Conservation (phyloP, 176 grass and related monocot genomes). For the Oropetium thomaeum region DNA sequence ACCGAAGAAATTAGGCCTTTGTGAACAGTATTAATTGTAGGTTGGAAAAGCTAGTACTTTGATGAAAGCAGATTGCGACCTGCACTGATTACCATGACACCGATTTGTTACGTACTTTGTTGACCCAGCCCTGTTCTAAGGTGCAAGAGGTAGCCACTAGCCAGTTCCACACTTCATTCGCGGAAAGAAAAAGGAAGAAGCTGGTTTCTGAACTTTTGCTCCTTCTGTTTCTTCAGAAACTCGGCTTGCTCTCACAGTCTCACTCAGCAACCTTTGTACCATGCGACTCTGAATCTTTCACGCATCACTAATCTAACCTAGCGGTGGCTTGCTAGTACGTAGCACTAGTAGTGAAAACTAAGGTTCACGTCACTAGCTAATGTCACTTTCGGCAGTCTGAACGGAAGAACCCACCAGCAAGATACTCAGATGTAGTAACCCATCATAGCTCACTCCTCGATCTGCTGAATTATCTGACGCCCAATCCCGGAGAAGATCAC, state of each 20-base stretch:
- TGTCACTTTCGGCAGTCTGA: constrained; percentile 1
- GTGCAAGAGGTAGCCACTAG: neutral
- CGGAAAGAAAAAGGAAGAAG: neutral
- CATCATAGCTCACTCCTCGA: neutral
- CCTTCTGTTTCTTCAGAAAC: neutral
- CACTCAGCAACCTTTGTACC: neutral
- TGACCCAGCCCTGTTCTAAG: neutral
- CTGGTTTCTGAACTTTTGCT: neutral
- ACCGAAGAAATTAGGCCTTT: neutral
- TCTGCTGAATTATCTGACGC: neutral
- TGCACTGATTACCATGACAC: neutral
- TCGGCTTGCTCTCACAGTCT: neutral
- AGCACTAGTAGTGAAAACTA: neutral
- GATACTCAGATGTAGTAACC: neutral
- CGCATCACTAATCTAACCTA: neutral
- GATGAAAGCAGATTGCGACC: neutral
- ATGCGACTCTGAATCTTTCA: neutral
- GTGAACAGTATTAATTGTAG: neutral
- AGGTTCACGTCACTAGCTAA: neutral
- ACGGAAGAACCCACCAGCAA: neutral
- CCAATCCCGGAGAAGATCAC: neutral
- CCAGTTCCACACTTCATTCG: neutral
- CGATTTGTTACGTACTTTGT: neutral
- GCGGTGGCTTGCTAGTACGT: neutral
- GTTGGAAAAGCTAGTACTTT: neutral